Conservation (phyloP, 2,329 filamentous ascomycete genomes). For the Ophiostoma perfectum region DNA sequence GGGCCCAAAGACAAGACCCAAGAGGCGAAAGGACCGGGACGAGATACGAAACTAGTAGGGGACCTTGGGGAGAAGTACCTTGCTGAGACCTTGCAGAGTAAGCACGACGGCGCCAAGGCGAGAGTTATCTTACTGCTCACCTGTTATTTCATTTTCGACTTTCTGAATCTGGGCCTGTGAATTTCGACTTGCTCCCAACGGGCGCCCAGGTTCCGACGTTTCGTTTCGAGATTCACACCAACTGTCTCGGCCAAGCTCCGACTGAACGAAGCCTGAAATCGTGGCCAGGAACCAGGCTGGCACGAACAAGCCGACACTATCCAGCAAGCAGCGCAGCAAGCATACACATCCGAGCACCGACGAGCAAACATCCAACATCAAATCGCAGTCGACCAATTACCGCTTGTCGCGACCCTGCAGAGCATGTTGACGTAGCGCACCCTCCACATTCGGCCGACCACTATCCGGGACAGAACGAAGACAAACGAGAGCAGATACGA, state of each 20-base stretch:
- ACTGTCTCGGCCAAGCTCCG: neutral
- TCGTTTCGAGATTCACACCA: constrained; percentile 2
- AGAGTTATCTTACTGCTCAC: neutral
- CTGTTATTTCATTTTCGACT: neutral
- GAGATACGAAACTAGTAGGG: constrained; percentile 2
- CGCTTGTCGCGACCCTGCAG: neutral
- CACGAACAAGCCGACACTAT: neutral
- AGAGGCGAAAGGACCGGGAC: neutral
- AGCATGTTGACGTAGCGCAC: neutral
- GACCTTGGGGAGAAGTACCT: neutral
- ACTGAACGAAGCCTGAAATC: neutral
- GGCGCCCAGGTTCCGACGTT: constrained; percentile 3
- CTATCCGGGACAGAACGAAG: neutral
- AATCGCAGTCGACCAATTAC: neutral
- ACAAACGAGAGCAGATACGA: neutral
- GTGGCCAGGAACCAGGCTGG: neutral
- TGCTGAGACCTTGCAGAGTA: neutral
- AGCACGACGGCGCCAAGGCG: constrained; percentile 1
- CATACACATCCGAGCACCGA: neutral
- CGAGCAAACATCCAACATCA: too few species aligned
- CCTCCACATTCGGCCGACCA: neutral
- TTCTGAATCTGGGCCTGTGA: neutral
- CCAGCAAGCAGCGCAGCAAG: neutral
- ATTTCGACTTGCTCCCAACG: constrained; percentile 5
- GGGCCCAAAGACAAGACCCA: neutral